These are phyloP conservation scores for Sporisorium exsertum DNA, from an alignment of 1,284 basidiomycete species.

Conservation along the genomic window DNA sequence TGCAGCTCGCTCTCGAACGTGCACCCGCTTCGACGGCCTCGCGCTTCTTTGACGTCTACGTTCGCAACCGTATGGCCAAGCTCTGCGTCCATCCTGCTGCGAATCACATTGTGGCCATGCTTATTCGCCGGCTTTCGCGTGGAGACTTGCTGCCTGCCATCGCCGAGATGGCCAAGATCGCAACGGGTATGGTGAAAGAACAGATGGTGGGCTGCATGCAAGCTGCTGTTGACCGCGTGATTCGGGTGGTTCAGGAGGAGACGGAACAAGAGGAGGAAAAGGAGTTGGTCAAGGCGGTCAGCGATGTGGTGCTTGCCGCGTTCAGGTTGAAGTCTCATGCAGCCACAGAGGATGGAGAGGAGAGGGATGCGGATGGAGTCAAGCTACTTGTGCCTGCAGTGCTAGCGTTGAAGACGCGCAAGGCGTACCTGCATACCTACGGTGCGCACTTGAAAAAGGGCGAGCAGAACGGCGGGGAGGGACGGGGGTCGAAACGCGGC, in stretches of 20 bases:
- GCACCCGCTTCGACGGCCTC: conserved; percentile 22
- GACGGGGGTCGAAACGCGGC: conserved; percentile 21
- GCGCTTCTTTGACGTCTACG: conserved; percentile 58
- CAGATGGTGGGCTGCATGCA: conserved; percentile 38
- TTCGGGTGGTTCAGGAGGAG: conserved; percentile 7
- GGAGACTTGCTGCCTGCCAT: conserved; percentile 5
- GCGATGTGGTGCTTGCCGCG: conserved; percentile 24
- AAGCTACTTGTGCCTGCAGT: conserved; percentile 42
- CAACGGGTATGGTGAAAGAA: conserved; percentile 42
- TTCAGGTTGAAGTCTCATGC: conserved; percentile 23
- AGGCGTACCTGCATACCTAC: conserved; percentile 45
- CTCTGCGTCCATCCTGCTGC: conserved; percentile 65
- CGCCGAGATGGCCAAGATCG: conserved; percentile 33
- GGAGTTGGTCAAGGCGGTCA: conserved; percentile 26
- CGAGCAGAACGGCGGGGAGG: conserved; percentile 8
- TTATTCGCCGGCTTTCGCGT: conserved; percentile 31
- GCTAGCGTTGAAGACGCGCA: conserved; percentile 44
- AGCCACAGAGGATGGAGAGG: neutral
- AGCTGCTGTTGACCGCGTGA: conserved; percentile 31
- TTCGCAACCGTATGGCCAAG: conserved; percentile 53
- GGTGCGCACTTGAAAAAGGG: conserved; percentile 18
- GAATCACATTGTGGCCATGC: conserved; percentile 60
- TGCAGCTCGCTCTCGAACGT: conserved; percentile 47
- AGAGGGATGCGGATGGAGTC: conserved; percentile 11
- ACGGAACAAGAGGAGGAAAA: conserved; percentile 4